phyloP scores from a whole-genome alignment of 768 basidiomycete species.

The Porphyrellus cyaneotinctus region DNA sequence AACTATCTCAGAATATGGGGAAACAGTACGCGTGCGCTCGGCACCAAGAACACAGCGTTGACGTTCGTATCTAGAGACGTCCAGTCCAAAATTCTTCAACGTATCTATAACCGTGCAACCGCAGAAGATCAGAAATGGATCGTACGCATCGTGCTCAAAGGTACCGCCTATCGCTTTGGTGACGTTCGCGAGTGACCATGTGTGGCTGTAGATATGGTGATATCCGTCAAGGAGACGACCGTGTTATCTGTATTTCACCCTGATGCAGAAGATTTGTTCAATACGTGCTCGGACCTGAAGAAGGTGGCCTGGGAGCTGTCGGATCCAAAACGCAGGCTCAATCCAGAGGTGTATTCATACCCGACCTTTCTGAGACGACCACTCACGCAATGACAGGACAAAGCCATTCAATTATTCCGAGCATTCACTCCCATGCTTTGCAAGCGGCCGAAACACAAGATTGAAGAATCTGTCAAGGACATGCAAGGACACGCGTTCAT shows the following conservation, averaged over 20 bases:
- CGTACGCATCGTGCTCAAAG: constrained; percentile 93
- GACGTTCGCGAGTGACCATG: not conserved
- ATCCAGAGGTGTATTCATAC: constrained; percentile 43
- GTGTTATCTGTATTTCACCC: constrained; percentile 90
- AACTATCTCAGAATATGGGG: constrained; percentile 65
- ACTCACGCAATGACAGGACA: constrained; percentile 54
- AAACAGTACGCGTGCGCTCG: constrained; percentile 53
- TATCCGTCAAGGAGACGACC: constrained; percentile 91
- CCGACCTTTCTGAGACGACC: no score
- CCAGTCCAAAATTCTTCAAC: constrained; percentile 71
- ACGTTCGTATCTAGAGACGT: constrained; percentile 49
- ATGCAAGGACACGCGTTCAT: constrained; percentile 79
- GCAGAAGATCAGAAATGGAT: constrained; percentile 94
- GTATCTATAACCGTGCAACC: constrained; percentile 74
- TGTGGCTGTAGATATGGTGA: constrained; percentile 67
- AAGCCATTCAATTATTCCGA: constrained; percentile 74
- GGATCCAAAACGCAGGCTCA: constrained; percentile 65
- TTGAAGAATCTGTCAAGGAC: constrained; percentile 79
- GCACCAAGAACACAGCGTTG: not conserved
- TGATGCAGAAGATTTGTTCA: constrained; percentile 90
- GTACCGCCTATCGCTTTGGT: constrained; percentile 34
- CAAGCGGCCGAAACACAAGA: constrained; percentile 75
- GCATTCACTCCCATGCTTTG: constrained; percentile 96
- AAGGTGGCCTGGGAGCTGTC: constrained; percentile 87
- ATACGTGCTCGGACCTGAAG: constrained; percentile 94